Base-by-base conservation (phyloP, 352 stramenopile genomes). In the Phytophthora pinifolia region DNA sequence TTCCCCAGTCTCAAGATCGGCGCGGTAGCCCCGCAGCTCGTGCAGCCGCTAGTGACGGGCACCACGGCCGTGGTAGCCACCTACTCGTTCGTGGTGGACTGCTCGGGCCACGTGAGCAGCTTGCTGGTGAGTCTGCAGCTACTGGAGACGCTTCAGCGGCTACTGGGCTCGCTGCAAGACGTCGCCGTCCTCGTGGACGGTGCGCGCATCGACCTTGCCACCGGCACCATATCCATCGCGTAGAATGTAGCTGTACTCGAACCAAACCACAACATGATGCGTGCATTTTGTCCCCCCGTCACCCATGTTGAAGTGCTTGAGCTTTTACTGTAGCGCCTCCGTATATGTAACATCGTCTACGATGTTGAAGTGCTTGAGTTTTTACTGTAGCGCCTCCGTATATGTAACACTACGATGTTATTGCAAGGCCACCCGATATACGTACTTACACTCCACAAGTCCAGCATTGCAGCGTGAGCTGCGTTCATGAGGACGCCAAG, bases 1-100 rank as follows among this genome's bases (percentile, higher is more conserved):
- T 72, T 76, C 44, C 62, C 67, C 3, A 60, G 38, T 36, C 58
- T 72, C 29, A 69, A 72, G 45, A 69, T 22, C 2, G 59, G 59
- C 4, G 22, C 48, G 42, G 44, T 62, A 18, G 32, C 47, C 14
- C 54, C 25, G 0, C 29, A 62, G 9, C 18, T 67, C 25, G 58
- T 61, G n/a, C 59, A 46, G 14, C 46, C 55, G 3, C 54, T 67
- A 5, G 47, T 67, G 17, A 60, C 66, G 2, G 53, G 45, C 52
- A 65, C 42, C 31, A 55, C 61, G 14, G 43, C 46, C 32, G 63
- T 67, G 20, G 5, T 34, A 0, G 54, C 58, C 30, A 60, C 63
- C 13, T 69, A 65, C 48, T 65, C 54, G 14, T 70, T 76, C 39
- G 43, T 67, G 9, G 45, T 76, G 37, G 60, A 63, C 34, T 42